These are phyloP conservation scores for Monilinia fructicola DNA, from an alignment of 2,329 filamentous ascomycete genomes.

Conservation along the genomic window DNA sequence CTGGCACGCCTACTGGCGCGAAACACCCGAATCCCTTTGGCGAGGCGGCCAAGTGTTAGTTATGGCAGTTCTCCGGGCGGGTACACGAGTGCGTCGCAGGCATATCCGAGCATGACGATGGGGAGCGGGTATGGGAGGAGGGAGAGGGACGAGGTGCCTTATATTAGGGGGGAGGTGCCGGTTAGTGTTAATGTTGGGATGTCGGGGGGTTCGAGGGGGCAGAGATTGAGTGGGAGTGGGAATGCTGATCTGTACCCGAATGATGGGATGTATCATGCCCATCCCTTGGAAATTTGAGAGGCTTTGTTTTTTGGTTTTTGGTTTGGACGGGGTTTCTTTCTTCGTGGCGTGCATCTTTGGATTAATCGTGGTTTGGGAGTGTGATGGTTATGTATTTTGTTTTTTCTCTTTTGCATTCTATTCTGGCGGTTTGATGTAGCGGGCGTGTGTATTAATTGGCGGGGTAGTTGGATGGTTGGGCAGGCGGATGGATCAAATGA, in stretches of 20 bases:
- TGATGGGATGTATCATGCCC: conserved; percentile 37
- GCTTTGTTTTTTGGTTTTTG: not conserved
- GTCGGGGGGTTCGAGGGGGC: not conserved
- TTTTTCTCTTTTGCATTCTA: not conserved
- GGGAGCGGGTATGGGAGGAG: not conserved
- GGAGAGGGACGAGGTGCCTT: conserved; percentile 10
- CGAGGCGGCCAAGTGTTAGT: conserved; percentile 19
- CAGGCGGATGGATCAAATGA: not conserved
- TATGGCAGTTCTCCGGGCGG: not conserved
- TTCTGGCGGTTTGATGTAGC: not conserved
- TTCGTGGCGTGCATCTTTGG: not conserved
- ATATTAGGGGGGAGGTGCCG: conserved; percentile 17
- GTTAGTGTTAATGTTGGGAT: not conserved
- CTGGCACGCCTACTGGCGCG: not conserved
- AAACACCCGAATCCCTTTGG: conserved; percentile 10
- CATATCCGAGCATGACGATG: conserved; percentile 3
- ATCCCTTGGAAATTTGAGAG: conserved; percentile 19
- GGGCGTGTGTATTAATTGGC: not conserved
- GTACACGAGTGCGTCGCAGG: conserved; percentile 17
- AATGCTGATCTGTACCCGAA: conserved; percentile 23
- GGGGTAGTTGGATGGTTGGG: not conserved
- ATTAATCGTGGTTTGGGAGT: not conserved
- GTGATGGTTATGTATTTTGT: not conserved
- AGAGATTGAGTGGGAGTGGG: conserved; percentile 1
- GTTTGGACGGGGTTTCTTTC: no score